These are phyloP conservation scores for Yarrowia porcina DNA, from an alignment of 805 yeast genomes.

Conservation along the genomic window DNA sequence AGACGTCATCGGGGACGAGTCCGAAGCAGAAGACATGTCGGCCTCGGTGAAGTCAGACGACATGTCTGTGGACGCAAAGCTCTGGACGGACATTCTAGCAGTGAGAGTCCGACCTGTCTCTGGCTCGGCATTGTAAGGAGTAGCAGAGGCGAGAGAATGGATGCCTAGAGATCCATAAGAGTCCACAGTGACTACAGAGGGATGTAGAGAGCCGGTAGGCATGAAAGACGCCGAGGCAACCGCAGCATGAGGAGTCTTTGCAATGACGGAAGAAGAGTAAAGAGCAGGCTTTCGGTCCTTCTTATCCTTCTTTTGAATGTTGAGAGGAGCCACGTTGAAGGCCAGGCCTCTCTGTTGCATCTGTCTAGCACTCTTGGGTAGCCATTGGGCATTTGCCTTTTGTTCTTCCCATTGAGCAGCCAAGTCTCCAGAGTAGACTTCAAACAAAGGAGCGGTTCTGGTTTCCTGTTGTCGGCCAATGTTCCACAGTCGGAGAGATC, in stretches of 20 bases:
- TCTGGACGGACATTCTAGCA: constrained; percentile 14
- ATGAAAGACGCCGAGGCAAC: constrained; percentile 10
- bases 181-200: constrained; percentile 20
- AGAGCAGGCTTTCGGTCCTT: background rate
- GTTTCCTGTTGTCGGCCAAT: constrained; percentile 32
- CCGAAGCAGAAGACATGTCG: constrained; percentile 13
- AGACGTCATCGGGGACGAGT: background rate
- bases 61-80: constrained; percentile 23
- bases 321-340: constrained; percentile 13
- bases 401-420: constrained; percentile 15
- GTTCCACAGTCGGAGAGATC: constrained; percentile 68
- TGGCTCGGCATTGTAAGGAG: background rate
- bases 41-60: constrained; percentile 14
- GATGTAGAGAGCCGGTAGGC: constrained; percentile 10
- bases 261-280: background rate
- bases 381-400: constrained; percentile 4
- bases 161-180: constrained; percentile 3
- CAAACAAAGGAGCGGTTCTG: background rate
- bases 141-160: constrained; percentile 2
- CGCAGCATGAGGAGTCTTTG: background rate
- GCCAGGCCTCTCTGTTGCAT: constrained; percentile 16
- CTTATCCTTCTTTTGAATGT: constrained; percentile 20
- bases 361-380: background rate
- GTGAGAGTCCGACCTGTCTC: background rate
- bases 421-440: constrained; percentile 1